These are phyloP conservation scores for Ascodesmis nigricans DNA, from an alignment of 495 filamentous ascomycete genomes.

Conservation along the genomic window DNA sequence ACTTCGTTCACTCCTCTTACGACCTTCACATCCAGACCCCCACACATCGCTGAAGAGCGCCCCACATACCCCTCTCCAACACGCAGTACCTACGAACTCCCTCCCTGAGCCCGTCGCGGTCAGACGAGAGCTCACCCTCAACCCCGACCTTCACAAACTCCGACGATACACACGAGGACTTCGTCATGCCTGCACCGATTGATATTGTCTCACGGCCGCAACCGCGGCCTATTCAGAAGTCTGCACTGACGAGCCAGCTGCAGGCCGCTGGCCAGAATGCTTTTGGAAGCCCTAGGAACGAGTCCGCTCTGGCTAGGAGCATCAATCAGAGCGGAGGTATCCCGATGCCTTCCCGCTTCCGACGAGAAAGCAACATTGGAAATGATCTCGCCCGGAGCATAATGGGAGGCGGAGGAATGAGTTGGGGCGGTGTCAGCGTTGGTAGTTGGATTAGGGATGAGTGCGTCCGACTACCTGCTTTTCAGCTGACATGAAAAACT, in stretches of 20 bases:
- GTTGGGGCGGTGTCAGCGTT: constrained; percentile 90
- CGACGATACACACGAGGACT: neutral
- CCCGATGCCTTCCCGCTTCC: constrained; percentile 22
- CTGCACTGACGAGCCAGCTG: constrained; percentile 19
- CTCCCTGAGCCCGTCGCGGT: constrained; percentile 17
- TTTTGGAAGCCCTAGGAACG: constrained; percentile 9
- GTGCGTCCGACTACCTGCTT: too few species aligned
- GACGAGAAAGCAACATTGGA: constrained; percentile 44
- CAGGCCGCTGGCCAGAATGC: constrained; percentile 17
- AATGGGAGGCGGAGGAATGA: constrained; percentile 77
- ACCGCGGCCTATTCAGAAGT: constrained; percentile 13
- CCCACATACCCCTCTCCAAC: too few species aligned
- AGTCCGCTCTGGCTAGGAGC: constrained; percentile 13
- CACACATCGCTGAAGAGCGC: too few species aligned
- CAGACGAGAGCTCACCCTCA: constrained; percentile 18
- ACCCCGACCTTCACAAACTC: constrained; percentile 4
- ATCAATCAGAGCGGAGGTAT: constrained; percentile 20
- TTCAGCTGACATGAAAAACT: too few species aligned
- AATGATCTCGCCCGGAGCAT: constrained; percentile 51
- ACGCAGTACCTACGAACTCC: constrained; percentile 21
- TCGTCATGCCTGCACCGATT: constrained; percentile 19
- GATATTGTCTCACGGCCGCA: constrained; percentile 17
- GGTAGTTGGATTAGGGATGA: constrained; percentile 95
- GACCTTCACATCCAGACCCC: too few species aligned
- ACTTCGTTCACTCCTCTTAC: too few species aligned